phyloP scores from a whole-genome alignment of 2,329 filamentous ascomycete genomes.

The Colletotrichum gigasporum region DNA sequence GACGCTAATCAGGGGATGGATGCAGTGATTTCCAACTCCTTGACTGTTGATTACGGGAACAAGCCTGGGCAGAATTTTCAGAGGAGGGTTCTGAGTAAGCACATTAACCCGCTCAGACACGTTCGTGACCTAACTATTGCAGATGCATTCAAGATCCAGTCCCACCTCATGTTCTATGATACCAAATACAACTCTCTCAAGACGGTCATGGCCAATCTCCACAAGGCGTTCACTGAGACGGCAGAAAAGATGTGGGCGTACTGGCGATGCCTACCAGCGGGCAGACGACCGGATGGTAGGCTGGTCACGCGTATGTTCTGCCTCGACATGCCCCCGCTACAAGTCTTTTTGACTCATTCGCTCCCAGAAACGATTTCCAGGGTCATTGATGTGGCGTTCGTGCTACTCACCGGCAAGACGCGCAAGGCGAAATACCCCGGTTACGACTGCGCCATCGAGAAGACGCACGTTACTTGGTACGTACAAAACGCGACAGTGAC shows the following conservation, averaged over 20 bases:
- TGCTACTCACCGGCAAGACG: slow-evolving; percentile 68
- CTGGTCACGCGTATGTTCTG: slow-evolving; percentile 71
- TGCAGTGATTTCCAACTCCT: slow-evolving; percentile 69
- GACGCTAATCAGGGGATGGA: slow-evolving; percentile 27
- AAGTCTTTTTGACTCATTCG: background rate
- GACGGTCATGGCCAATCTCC: slow-evolving; percentile 79
- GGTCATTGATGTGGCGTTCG: slow-evolving; percentile 70
- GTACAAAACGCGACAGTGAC: too few species aligned
- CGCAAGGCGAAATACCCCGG: slow-evolving; percentile 55
- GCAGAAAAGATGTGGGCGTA: slow-evolving; percentile 80
- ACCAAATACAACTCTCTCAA: slow-evolving; percentile 76
- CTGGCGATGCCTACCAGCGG: slow-evolving; percentile 63
- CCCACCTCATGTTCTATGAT: slow-evolving; percentile 86
- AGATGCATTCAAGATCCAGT: slow-evolving; percentile 83
- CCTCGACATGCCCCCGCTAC: too few species aligned
- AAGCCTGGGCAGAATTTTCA: slow-evolving; percentile 81
- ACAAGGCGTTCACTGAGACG: slow-evolving; percentile 78
- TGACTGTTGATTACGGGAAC: slow-evolving; percentile 82
- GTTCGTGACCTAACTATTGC: slow-evolving; percentile 18
- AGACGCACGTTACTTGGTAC: slow-evolving; percentile 69
- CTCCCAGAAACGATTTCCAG: slow-evolving; percentile 69
- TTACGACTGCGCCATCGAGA: slow-evolving; percentile 69
- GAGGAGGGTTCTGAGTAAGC: slow-evolving; percentile 77
- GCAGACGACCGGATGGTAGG: slow-evolving; percentile 63
- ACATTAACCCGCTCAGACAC: background rate